phyloP scores from a whole-genome alignment of 306 rosid species.

The Prinsepia uniflora region DNA sequence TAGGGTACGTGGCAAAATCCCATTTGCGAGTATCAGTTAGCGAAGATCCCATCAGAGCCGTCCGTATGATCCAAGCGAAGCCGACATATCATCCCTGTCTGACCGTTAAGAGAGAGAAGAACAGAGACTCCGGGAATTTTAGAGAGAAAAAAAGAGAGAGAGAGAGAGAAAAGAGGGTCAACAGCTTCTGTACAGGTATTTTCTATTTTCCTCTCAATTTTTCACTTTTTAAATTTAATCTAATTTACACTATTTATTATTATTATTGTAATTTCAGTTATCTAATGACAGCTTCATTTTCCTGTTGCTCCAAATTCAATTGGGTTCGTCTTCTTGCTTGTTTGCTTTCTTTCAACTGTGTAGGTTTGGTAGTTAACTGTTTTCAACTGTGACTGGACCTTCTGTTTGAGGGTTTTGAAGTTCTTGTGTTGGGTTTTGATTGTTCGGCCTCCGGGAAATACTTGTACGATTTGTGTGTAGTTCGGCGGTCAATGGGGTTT shows the following conservation, averaged over 20 bases:
- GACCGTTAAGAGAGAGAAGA: slow-evolving; percentile 35
- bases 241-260: slow-evolving; percentile 17
- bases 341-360: slow-evolving; percentile 13
- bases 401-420: too few species aligned
- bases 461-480: background rate
- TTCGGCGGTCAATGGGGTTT: slow-evolving; percentile 11
- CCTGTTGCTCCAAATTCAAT: slow-evolving; percentile 16
- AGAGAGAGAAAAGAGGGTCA: slow-evolving; percentile 29
- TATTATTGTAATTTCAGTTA: background rate
- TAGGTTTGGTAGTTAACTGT: slow-evolving; percentile 25
- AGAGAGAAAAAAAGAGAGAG: background rate
- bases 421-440: too few species aligned
- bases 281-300: slow-evolving; percentile 8
- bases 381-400: slow-evolving; percentile 19
- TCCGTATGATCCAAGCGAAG: slow-evolving; percentile 44
- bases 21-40: slow-evolving; percentile 21
- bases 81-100: slow-evolving; percentile 38
- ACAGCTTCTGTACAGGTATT: slow-evolving; percentile 40
- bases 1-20: slow-evolving; percentile 33
- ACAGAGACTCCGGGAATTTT: slow-evolving; percentile 3
- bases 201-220: slow-evolving; percentile 11
- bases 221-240: background rate
- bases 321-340: slow-evolving; percentile 3
- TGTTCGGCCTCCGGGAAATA: too few species aligned
- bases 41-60: slow-evolving; percentile 69